Evolutionary conservation across 495 filamentous ascomycete species (phyloP).

Genomic region (Cudoniella acicularis): DNA sequence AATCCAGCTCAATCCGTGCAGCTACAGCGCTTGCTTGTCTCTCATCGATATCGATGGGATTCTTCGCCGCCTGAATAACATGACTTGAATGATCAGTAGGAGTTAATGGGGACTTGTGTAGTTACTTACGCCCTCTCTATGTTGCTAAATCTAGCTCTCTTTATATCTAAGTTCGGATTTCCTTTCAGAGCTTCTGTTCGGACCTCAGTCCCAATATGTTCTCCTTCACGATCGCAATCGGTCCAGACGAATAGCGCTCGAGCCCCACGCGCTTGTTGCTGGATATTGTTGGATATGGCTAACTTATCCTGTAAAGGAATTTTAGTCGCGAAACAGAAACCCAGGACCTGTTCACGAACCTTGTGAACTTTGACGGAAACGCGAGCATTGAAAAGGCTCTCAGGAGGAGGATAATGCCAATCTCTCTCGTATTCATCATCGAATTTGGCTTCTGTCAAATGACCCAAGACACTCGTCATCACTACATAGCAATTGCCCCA

Average conservation of each 20-base stretch:
- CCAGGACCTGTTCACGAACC: conserved; percentile 38
- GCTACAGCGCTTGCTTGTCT: conserved; percentile 83
- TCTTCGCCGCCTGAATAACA: conserved; percentile 77
- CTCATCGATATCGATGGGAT: conserved; percentile 76
- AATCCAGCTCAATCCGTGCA: conserved; percentile 86
- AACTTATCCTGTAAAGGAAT: conserved; percentile 61
- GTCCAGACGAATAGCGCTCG: conserved; percentile 91
- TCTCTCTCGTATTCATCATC: conserved; percentile 54
- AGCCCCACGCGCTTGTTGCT: conserved; percentile 63
- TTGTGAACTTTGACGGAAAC: conserved; percentile 61
- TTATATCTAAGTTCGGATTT: conserved; percentile 72
- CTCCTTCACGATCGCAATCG: conserved; percentile 96
- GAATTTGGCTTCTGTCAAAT: conserved; percentile 75
- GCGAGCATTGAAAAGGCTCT: conserved; percentile 76
- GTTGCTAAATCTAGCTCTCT: conserved; percentile 89
- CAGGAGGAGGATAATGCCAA: conserved; percentile 79
- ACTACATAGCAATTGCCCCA: conserved; percentile 83
- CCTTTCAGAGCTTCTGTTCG: conserved; percentile 70
- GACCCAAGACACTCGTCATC: conserved; percentile 90
- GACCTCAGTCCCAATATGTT: conserved; percentile 94
- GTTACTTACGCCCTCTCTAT: conserved; percentile 79
- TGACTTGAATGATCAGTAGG: conserved; percentile 47
- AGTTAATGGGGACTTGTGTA: conserved; percentile 16
- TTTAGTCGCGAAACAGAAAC: too few species aligned
- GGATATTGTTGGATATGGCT: conserved; percentile 80